Percentiles rank a stretch among this genome's conserved stretches.
phyloP scores from a whole-genome alignment of 176 grass and related monocot genomes.

The Avena atlantica region DNA sequence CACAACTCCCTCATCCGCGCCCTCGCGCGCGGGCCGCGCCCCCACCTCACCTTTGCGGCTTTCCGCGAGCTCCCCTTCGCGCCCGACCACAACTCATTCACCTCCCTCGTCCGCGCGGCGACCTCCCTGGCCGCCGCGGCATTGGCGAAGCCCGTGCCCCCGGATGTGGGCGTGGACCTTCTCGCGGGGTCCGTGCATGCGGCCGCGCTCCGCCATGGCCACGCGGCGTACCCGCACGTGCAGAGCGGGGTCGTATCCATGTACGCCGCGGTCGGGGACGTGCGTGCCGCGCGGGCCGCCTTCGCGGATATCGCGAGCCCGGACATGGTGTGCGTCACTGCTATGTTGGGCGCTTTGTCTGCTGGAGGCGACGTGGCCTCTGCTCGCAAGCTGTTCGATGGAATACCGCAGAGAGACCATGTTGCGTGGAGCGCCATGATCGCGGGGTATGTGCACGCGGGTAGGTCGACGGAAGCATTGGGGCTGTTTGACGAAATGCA shows the following conservation, averaged over 20 bases:
- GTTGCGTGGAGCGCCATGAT: slow-evolving; percentile 84
- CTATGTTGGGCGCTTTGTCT: slow-evolving; percentile 51
- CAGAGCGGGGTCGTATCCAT: slow-evolving; percentile 72
- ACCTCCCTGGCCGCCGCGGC: slow-evolving; percentile 14
- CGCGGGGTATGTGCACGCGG: slow-evolving; percentile 56
- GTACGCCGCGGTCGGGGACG: slow-evolving; percentile 66
- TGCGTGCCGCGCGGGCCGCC: slow-evolving; percentile 29
- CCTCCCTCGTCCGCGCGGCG: slow-evolving; percentile 66
- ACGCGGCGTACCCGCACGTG: slow-evolving; percentile 63
- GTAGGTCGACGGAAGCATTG: slow-evolving; percentile 61
- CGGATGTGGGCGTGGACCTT: background rate
- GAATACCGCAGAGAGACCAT: slow-evolving; percentile 59
- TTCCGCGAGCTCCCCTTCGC: slow-evolving; percentile 61
- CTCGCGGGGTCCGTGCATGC: slow-evolving; percentile 52
- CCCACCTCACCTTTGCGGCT: slow-evolving; percentile 49
- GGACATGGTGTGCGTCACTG: slow-evolving; percentile 60
- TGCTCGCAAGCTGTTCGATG: slow-evolving; percentile 68
- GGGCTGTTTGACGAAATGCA: slow-evolving; percentile 69
- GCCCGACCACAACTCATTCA: slow-evolving; percentile 69
- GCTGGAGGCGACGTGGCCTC: slow-evolving; percentile 45
- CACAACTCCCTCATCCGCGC: slow-evolving; percentile 66
- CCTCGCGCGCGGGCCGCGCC: slow-evolving; percentile 49
- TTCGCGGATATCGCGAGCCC: slow-evolving; percentile 59
- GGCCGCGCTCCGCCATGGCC: slow-evolving; percentile 53
- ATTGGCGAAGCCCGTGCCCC: background rate